These are phyloP conservation scores for Gynandropsis gynandra DNA, from an alignment of 345 rosid genomes.

Conservation along the genomic window DNA sequence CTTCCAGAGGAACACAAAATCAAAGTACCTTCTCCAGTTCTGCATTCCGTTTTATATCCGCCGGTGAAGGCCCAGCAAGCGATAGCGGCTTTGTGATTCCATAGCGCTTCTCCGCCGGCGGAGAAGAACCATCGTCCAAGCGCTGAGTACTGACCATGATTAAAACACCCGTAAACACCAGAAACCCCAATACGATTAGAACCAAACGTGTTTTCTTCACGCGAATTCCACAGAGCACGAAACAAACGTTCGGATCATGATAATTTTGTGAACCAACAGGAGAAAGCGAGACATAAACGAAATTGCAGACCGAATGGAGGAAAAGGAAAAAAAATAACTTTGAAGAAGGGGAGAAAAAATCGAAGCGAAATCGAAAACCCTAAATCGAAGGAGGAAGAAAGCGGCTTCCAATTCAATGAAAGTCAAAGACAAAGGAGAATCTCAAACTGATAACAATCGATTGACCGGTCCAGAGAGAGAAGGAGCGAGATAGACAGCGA, in stretches of 20 bases:
- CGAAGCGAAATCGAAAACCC: conserved; percentile 20
- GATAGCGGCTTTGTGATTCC: conserved; percentile 84
- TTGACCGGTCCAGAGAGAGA: conserved; percentile 15
- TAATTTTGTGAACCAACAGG: neutral
- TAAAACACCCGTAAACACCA: neutral
- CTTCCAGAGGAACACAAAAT: neutral
- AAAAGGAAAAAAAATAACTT: too few relatives aligned
- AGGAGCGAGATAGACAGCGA: conserved; percentile 3
- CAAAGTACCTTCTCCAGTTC: conserved; percentile 56
- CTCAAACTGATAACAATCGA: conserved; percentile 1
- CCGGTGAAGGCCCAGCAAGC: conserved; percentile 52
- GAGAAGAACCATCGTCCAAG: conserved; percentile 22
- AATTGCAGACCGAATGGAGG: too few relatives aligned
- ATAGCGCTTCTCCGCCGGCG: conserved; percentile 20
- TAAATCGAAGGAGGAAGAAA: conserved; percentile 15
- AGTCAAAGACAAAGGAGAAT: conserved; percentile 9
- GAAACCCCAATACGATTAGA: conserved; percentile 7
- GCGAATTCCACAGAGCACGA: neutral
- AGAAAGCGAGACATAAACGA: neutral
- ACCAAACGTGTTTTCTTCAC: neutral
- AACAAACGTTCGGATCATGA: conserved; percentile 11
- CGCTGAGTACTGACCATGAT: conserved; percentile 48
- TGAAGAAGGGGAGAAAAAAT: conserved; percentile 6
- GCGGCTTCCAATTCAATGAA: conserved; percentile 6
- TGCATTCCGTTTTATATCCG: conserved; percentile 50